These are phyloP conservation scores for Allantophomopsis lycopodina DNA, from an alignment of 2,329 filamentous ascomycete species.

Conservation along the genomic window DNA sequence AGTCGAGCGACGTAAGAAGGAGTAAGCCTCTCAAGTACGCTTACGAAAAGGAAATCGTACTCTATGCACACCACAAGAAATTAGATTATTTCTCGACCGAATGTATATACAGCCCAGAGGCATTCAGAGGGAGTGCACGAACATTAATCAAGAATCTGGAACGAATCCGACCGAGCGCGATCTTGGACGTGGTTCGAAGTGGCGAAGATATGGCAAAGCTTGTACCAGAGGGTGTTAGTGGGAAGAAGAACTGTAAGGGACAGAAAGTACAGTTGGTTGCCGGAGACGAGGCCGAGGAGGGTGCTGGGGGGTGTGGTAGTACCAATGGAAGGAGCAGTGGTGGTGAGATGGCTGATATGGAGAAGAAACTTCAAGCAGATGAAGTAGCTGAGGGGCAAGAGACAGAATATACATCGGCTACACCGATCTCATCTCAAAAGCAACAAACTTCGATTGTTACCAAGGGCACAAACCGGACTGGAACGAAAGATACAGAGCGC, in stretches of 20 bases:
- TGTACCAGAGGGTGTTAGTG: constrained; percentile 46
- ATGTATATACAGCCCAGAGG: constrained; percentile 96
- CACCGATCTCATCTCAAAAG: constrained; percentile 12
- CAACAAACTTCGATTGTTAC: constrained; percentile 10
- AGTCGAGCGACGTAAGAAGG: constrained; percentile 77
- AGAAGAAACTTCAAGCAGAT: constrained; percentile 54
- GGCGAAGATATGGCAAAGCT: constrained; percentile 92
- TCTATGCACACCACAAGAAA: constrained; percentile 94
- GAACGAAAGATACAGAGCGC: constrained; percentile 14
- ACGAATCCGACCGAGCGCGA: constrained; percentile 82
- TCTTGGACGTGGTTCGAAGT: constrained; percentile 85
- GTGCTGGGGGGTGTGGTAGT: constrained; percentile 62
- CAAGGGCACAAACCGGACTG: constrained; percentile 4
- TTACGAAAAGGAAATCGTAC: constrained; percentile 97
- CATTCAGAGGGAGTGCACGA: constrained; percentile 84
- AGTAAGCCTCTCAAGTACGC: constrained; percentile 97
- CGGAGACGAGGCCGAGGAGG: constrained; percentile 32
- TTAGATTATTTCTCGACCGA: constrained; percentile 97
- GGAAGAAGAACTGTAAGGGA: constrained; percentile 30
- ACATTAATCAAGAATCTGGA: constrained; percentile 92
- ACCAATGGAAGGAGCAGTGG: constrained; percentile 51
- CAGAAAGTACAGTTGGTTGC: constrained; percentile 20
- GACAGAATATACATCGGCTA: constrained; percentile 42
- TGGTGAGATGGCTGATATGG: constrained; percentile 72
- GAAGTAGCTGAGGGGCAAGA: constrained; percentile 48